Evolutionary conservation across 78 protist genomes (phyloP), one percentile per base, ranked within the genome.

Genomic region (Dictyostelium firmibasis): DNA sequence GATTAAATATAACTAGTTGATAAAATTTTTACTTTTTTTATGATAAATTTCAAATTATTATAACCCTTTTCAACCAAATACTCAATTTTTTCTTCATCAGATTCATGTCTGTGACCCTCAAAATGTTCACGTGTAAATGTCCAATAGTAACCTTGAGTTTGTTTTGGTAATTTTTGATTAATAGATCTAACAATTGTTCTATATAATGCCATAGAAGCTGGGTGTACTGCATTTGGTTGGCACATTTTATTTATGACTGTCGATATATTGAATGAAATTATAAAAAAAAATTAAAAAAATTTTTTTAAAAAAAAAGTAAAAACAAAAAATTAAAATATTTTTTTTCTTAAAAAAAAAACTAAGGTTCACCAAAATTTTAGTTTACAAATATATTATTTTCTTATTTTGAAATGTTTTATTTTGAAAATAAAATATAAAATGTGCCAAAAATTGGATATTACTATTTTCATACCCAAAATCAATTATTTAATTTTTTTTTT

Each of bases 1-100:
- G n/a, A n/a, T 7, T 33, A 20, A 18, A 38, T 33, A 6, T 11
- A 25, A 23, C 3, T n/a, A n/a, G n/a, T n/a, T n/a, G n/a, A n/a
- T n/a, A n/a, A n/a, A n/a, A n/a, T n/a, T n/a, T n/a, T n/a, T 86
- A 86, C 92, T 76, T 89, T 89, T 69, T 89, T 89, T 33, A 89
- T 25, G 8, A 89, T 69, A 84, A 79, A 89, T 62, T 81, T 75
- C 29, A 89, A 79, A 69, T 41, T 81, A 23, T n/a, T 13, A 67
- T 89, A 89, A 69, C 94, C 94, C 57, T 89, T 89, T 14, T 75
- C 25, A 9, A 89, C 75, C 29, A 89, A 31, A 78, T 10, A 81
- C 6, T 89, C 87, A 1, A 89, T 69, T 35, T 78, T 62, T 89
- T 81, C 50, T 20, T 76, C 87, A 81, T 89, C 94, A 44, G 75